These are phyloP conservation scores for Fusarium sp. DNA, from an alignment of 2,329 filamentous ascomycete species.

Conservation along the genomic window DNA sequence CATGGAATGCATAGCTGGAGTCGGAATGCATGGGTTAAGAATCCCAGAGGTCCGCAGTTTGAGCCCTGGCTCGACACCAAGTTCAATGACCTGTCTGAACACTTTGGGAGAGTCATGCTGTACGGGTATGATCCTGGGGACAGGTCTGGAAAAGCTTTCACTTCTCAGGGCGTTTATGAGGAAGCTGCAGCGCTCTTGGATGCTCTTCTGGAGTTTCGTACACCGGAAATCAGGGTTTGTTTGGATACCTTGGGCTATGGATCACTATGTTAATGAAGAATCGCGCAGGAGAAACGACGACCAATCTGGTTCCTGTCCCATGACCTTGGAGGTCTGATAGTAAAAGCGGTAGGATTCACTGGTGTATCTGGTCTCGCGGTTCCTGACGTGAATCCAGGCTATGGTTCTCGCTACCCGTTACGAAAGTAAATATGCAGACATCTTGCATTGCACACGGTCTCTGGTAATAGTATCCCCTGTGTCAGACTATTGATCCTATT, in stretches of 20 bases:
- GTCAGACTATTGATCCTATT: neutral
- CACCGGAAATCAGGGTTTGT: conserved; percentile 2
- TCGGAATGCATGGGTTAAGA: neutral
- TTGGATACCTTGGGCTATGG: neutral
- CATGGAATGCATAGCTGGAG: neutral
- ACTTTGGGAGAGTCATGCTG: neutral
- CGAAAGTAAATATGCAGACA: neutral
- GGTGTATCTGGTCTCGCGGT: neutral
- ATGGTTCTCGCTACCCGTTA: neutral
- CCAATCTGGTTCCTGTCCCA: conserved; percentile 20
- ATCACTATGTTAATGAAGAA: neutral
- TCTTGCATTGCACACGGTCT: neutral
- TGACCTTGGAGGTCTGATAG: conserved; percentile 14
- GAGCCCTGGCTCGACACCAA: neutral
- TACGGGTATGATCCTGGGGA: neutral
- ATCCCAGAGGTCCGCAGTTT: neutral
- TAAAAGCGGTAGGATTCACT: conserved; percentile 6
- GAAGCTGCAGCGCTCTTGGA: conserved; percentile 1
- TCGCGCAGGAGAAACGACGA: neutral
- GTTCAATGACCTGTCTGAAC: neutral
- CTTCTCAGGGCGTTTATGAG: neutral
- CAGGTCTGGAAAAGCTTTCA: neutral
- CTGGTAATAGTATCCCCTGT: neutral
- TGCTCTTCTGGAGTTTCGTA: neutral
- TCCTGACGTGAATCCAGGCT: neutral